Percentiles rank a stretch among this genome's conserved stretches.
Conservation (phyloP, 352 stramenopile species). For the Globisporangium splendens region DNA sequence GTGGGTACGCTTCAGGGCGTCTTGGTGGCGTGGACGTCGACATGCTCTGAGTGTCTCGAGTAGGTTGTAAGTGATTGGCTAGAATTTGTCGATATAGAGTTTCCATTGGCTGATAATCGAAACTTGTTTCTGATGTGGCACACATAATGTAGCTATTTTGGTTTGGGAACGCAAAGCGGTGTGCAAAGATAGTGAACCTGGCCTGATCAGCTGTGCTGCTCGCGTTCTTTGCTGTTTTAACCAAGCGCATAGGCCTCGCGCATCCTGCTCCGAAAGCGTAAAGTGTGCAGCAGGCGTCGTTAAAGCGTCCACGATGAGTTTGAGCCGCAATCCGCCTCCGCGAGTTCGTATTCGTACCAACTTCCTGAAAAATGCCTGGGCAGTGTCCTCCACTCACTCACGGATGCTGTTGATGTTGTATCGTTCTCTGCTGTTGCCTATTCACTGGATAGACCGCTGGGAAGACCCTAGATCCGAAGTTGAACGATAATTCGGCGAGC, state of each 20-base stretch:
- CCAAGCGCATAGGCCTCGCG: too few relatives aligned
- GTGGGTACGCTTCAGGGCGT: constrained; percentile 66
- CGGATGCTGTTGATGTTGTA: not conserved
- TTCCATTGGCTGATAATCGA: too few relatives aligned
- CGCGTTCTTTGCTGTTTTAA: too few relatives aligned
- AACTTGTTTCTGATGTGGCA: too few relatives aligned
- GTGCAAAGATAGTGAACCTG: too few relatives aligned
- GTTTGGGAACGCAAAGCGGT: too few relatives aligned
- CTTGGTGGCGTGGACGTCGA: constrained; percentile 61
- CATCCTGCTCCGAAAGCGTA: too few relatives aligned
- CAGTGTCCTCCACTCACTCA: not conserved
- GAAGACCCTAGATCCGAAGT: constrained; percentile 26
- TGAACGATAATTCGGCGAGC: constrained; percentile 36
- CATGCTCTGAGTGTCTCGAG: constrained; percentile 11
- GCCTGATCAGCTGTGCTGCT: too few relatives aligned
- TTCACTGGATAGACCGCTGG: constrained; percentile 33
- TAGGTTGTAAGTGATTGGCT: too few relatives aligned
- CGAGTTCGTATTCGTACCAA: constrained; percentile 22
- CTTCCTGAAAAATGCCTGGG: not conserved
- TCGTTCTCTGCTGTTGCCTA: not conserved
- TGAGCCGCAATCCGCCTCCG: constrained; percentile 22
- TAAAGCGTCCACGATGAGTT: constrained; percentile 4
- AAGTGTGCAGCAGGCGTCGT: too few relatives aligned
- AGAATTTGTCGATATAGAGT: too few relatives aligned
- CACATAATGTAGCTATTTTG: too few relatives aligned